These are phyloP conservation scores for Penicillium malachiteum DNA, from an alignment of 495 filamentous ascomycete genomes.

Conservation along the genomic window DNA sequence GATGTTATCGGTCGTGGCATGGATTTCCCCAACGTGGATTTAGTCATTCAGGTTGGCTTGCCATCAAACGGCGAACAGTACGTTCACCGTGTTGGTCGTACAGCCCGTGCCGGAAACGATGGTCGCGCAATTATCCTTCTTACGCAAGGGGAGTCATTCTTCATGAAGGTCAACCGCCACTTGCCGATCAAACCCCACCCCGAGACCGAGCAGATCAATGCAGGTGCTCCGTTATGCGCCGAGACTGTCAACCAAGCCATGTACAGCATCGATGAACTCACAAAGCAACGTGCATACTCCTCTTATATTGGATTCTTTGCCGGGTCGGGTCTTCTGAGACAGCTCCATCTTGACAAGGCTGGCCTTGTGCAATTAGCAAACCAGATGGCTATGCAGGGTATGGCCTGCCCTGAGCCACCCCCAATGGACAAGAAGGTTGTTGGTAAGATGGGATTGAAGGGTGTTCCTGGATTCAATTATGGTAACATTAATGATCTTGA, in stretches of 20 bases:
- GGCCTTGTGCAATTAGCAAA: slow-evolving; percentile 48
- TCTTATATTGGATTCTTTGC: slow-evolving; percentile 55
- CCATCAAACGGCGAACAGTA: slow-evolving; percentile 75
- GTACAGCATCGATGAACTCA: slow-evolving; percentile 42
- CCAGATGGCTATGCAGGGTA: slow-evolving; percentile 40
- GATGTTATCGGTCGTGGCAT: slow-evolving; percentile 76
- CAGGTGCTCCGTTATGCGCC: slow-evolving; percentile 20
- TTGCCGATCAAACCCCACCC: slow-evolving; percentile 57
- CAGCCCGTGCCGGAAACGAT: slow-evolving; percentile 63
- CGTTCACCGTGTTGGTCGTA: slow-evolving; percentile 82
- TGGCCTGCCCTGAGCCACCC: slow-evolving; percentile 48
- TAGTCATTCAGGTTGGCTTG: slow-evolving; percentile 82
- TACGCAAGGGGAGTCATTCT: slow-evolving; percentile 59
- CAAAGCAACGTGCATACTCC: slow-evolving; percentile 55
- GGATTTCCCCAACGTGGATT: slow-evolving; percentile 92
- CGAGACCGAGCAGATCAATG: slow-evolving; percentile 35
- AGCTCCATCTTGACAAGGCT: slow-evolving; percentile 38
- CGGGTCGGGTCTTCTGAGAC: slow-evolving; percentile 38
- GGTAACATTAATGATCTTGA: slow-evolving; percentile 21
- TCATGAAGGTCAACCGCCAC: slow-evolving; percentile 50
- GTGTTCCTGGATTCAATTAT: slow-evolving; percentile 45
- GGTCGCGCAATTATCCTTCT: slow-evolving; percentile 67
- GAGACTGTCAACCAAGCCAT: slow-evolving; percentile 33
- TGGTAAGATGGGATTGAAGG: slow-evolving; percentile 52
- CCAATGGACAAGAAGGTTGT: slow-evolving; percentile 46